Base-by-base conservation (phyloP, 169 alveolate species). In the Besnoitia besnoiti region DNA sequence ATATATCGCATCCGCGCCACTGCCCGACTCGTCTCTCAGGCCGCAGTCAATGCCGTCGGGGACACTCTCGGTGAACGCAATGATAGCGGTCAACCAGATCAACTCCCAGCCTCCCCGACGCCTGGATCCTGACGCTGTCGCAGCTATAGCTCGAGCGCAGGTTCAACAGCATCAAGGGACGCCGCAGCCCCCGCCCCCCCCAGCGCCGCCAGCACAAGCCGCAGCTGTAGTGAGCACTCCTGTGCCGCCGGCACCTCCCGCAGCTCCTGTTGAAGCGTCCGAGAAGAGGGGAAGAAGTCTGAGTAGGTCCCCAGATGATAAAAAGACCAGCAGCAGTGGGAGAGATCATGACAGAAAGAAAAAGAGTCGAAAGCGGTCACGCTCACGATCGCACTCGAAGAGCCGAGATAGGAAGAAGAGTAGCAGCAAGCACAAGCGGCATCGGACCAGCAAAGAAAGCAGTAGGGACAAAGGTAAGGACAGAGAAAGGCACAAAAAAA, bases 1-100 rank as follows among this genome's bases (percentile, higher is more conserved):
- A 42, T 73, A 89, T 39, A 89, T 75, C 24, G 88, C 92, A 7
- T 80, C 80, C 47, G 92, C 92, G 14, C 92, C 92, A 12, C 77
- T 89, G 40, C 92, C 92, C 7, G 92, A 89, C 73, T 51, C 87
- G 12, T 37, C 87, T 39, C 92, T 61, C 21, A 59, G 79, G 42
- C 73, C 67, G 40, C 67, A 61, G 35, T 30, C 50, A 12, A 84
- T 84, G 50, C 77, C 55, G 30, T 50, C 39, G 84, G 47, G 87
- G 37, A 77, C 61, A n/a, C 87, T 77, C 37, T 77, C 87, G 2
- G 87, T 77, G 40, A 77, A 77, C 59, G 87, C 87, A 30, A 44
- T 44, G 87, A 35, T 77, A 55, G 87, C 87, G 21, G n/a, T 77
- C 21, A 77, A 77, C 59, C 87, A 77, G 19, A 35, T 77, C 14